phyloP scores from a whole-genome alignment of 495 filamentous ascomycete species.

The Daldinia childiae region DNA sequence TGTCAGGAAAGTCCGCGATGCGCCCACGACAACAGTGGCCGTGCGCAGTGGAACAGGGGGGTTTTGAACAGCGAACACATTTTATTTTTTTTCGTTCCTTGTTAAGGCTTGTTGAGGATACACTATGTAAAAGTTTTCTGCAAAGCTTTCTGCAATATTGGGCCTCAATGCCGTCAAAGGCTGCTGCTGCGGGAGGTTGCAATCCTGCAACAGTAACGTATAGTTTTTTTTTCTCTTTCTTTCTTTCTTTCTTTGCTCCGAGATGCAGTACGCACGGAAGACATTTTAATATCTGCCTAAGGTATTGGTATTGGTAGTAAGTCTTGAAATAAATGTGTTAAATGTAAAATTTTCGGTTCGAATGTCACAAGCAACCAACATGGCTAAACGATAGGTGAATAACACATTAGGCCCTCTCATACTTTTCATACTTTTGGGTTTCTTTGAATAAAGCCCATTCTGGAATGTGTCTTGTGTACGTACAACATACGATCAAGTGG shows the following conservation, averaged over 20 bases:
- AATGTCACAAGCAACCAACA: slow-evolving; percentile 15
- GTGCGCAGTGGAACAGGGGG: slow-evolving; percentile 24
- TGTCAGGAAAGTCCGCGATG: slow-evolving; percentile 31
- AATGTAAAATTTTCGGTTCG: slow-evolving; percentile 7
- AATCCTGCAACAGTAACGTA: slow-evolving; percentile 30
- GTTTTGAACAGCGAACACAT: slow-evolving; percentile 27
- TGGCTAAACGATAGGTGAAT: slow-evolving; percentile 1
- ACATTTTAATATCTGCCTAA: neutral
- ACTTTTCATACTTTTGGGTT: neutral
- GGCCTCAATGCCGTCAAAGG: slow-evolving; percentile 27
- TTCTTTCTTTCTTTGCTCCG: slow-evolving; percentile 14
- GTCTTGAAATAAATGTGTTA: too few species aligned
- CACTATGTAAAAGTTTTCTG: neutral
- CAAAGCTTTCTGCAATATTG: slow-evolving; percentile 14
- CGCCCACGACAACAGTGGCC: slow-evolving; percentile 31
- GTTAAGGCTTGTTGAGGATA: neutral
- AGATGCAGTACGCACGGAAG: slow-evolving; percentile 25
- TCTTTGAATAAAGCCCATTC: slow-evolving; percentile 22
- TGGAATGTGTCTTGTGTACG: slow-evolving; percentile 22
- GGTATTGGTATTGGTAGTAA: slow-evolving; percentile 3
- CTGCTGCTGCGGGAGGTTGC: slow-evolving; percentile 32
- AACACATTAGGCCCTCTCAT: neutral
- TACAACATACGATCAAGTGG: slow-evolving; percentile 20
- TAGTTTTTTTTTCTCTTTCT: neutral
- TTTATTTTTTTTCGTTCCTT: slow-evolving; percentile 5